Percentiles rank a stretch among this genome's conserved stretches.
These are phyloP conservation scores for Boletus smithii DNA, from an alignment of 1,284 basidiomycete species.

Conservation along the genomic window DNA sequence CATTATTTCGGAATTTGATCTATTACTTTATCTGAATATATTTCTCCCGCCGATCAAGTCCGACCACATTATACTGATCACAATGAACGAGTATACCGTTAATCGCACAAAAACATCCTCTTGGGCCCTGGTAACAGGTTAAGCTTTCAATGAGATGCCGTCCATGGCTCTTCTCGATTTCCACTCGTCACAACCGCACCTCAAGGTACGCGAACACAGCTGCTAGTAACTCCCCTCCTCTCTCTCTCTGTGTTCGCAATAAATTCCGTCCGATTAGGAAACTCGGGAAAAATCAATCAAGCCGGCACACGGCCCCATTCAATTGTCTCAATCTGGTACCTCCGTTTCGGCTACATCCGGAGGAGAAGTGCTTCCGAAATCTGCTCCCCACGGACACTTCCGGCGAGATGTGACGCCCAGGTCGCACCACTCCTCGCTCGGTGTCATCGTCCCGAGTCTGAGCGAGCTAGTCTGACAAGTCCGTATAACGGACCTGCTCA, in stretches of 20 bases:
- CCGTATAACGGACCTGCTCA: neutral
- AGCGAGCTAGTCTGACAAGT: no score
- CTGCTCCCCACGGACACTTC: conserved; percentile 22
- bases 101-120: conserved; percentile 8
- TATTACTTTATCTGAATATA: conserved; percentile 34
- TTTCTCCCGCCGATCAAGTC: conserved; percentile 36
- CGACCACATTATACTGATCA: no score
- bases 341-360: conserved; percentile 30
- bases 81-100: conserved; percentile 17
- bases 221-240: neutral
- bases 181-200: neutral
- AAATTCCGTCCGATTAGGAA: neutral
- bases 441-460: no score
- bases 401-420: conserved; percentile 16
- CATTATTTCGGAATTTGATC: conserved; percentile 25
- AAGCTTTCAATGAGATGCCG: conserved; percentile 7
- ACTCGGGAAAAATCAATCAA: conserved; percentile 10
- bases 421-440: neutral
- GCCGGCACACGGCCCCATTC: conserved; percentile 10
- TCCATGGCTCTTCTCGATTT: conserved; percentile 7
- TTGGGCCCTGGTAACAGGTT: conserved; percentile 25
- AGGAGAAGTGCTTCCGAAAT: conserved; percentile 7
- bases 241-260: no score
- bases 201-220: conserved; percentile 11
- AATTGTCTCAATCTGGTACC: conserved; percentile 24